Percentiles rank a stretch among this genome's conserved stretches.
Conservation (phyloP, 2,329 filamentous ascomycete species). For the Macrophomina tecta region DNA sequence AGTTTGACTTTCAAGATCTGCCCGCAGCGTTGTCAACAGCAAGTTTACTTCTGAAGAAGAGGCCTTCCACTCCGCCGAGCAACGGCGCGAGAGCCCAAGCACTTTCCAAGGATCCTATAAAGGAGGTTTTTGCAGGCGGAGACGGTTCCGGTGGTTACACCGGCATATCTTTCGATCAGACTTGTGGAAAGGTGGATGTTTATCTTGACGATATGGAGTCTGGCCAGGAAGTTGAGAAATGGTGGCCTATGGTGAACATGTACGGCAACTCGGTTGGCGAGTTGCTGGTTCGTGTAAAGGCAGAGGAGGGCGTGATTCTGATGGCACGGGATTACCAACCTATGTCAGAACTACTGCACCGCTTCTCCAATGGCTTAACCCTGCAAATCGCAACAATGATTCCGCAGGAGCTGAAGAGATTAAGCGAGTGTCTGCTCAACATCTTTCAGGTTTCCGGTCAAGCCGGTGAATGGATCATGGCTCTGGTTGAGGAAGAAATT, state of each 20-base stretch:
- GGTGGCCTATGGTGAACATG: constrained; percentile 80
- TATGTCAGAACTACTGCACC: constrained; percentile 81
- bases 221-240: constrained; percentile 81
- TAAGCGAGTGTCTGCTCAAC: constrained; percentile 87
- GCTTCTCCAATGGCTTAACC: constrained; percentile 83
- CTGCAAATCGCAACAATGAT: constrained; percentile 81
- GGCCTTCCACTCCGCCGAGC: constrained; percentile 41
- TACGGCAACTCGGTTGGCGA: constrained; percentile 79
- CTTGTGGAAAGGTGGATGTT: constrained; percentile 78
- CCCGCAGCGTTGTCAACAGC: constrained; percentile 72
- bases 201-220: constrained; percentile 78
- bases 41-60: constrained; percentile 73
- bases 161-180: constrained; percentile 55
- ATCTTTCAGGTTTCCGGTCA: constrained; percentile 93
- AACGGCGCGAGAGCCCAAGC: constrained; percentile 4
- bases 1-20: constrained; percentile 77
- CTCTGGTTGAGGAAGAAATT: constrained; percentile 94
- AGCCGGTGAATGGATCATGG: constrained; percentile 87
- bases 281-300: constrained; percentile 80
- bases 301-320: constrained; percentile 89
- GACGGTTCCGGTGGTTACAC: constrained; percentile 50
- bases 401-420: constrained; percentile 75
- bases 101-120: constrained; percentile 43
- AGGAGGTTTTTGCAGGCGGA: constrained; percentile 35
- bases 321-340: constrained; percentile 84